Base-by-base conservation (phyloP, 2,329 filamentous ascomycete species). In the Talaromyces sp. region DNA sequence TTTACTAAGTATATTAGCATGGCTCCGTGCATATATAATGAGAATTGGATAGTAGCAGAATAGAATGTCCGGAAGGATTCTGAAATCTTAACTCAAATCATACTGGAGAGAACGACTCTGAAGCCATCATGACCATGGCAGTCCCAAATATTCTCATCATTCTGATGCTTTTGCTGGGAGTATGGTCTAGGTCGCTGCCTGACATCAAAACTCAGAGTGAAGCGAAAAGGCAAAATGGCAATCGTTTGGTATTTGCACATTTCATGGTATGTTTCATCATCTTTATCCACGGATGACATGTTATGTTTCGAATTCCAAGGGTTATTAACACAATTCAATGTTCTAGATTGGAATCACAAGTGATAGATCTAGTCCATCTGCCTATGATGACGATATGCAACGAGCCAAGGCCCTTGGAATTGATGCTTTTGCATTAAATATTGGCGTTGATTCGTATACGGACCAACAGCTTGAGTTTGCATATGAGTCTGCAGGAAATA, bases 361-460 rank as follows among this genome's bases (percentile, higher is more conserved):
- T 35, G 70, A 77, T 36, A 72, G 77, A 29, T 65, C 64, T 39
- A 75, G 70, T 47, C 61, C 77, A n/a, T 59, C 68, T 5, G 77
- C 79, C 48, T 80, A 75, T 51, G 77, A 80, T 35, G 70, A 74
- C 29, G 78, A 80, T 50, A 79, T 80, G 73, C 64, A 69, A 51
- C 71, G 70, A 1, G 78, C 77, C 11, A 77, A 76, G 50, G 65
- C 69, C 39, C 55, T 71, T 44, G 65, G 73, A 17, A 77, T 81
- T 41, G 78, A 81, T 45, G 77, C 77, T 3, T 81, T 81, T 62
- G 78, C 78, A 1, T 70, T 81, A 46, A 81, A 81, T 46, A 79
- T 81, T 41, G 79, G 77, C 13, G 63, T 67, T 5, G 78, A 82
- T 49, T 56, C 67, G 3, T 71, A 69, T 49, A 72, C 68, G 9